A percentile compares a stretch with the other conserved stretches of the same genome.
Conservation (phyloP, 768 basidiomycete species). For the Erythrobasidium yunnanense region DNA sequence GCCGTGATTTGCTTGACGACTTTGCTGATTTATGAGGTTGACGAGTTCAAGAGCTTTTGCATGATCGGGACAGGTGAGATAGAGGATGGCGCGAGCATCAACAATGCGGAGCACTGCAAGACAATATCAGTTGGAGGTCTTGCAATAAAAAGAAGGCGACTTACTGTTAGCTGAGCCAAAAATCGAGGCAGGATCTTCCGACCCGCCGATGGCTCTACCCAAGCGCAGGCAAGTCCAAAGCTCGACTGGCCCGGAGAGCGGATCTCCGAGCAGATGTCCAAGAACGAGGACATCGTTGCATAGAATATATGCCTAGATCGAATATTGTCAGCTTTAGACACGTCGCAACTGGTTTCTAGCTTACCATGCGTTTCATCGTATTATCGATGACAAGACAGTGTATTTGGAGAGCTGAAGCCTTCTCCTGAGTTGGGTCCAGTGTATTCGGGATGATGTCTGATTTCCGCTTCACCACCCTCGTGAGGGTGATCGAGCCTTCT, state of each 20-base stretch:
- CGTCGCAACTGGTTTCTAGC: conserved; percentile 39
- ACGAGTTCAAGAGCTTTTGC: background rate
- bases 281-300: conserved; percentile 90
- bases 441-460: conserved; percentile 64
- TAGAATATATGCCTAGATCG: conserved; percentile 60
- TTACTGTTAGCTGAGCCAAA: conserved; percentile 17
- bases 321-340: background rate
- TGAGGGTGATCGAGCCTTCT: conserved; percentile 74
- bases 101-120: conserved; percentile 65
- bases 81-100: conserved; percentile 81
- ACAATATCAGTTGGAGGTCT: background rate
- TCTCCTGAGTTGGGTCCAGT: conserved; percentile 17
- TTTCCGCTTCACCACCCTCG: conserved; percentile 80
- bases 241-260: conserved; percentile 64
- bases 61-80: conserved; percentile 51
- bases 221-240: conserved; percentile 94
- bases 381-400: conserved; percentile 54
- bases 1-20: no score
- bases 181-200: conserved; percentile 55
- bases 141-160: background rate
- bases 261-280: conserved; percentile 70
- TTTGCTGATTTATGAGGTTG: conserved; percentile 12
- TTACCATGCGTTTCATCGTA: conserved; percentile 26
- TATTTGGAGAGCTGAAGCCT: conserved; percentile 57
- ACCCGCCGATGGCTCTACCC: conserved; percentile 78